Conservation (phyloP, 1,284 basidiomycete species). For the Fistulinella cinereoalba region DNA sequence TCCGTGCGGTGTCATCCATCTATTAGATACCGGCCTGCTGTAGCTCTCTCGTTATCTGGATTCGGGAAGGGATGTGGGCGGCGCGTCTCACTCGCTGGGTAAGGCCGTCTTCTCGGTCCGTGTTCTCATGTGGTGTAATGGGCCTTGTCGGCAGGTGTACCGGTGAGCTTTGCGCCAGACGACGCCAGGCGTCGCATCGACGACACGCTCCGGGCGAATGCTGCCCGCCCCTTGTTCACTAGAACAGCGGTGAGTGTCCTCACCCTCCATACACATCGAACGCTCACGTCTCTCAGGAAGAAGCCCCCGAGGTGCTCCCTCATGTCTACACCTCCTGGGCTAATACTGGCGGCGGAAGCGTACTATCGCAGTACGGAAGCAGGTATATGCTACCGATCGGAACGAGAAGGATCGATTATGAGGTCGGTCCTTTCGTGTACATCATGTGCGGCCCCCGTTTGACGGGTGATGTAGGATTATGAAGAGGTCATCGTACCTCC, state of each 20-base stretch:
- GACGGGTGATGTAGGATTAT: conserved; percentile 62
- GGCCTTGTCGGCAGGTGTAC: conserved; percentile 10
- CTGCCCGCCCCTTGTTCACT: conserved; percentile 66
- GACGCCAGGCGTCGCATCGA: conserved; percentile 67
- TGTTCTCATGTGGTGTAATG: neutral
- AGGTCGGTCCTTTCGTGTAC: conserved; percentile 54
- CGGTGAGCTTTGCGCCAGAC: conserved; percentile 44
- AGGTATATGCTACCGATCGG: conserved; percentile 85
- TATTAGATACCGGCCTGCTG: neutral
- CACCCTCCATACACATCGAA: neutral
- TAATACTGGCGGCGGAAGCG: conserved; percentile 50
- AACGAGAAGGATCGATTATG: conserved; percentile 65
- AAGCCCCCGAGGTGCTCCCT: conserved; percentile 69
- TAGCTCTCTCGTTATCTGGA: conserved; percentile 20
- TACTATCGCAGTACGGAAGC: conserved; percentile 71
- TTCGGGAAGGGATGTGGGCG: neutral
- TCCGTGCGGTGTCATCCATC: neutral
- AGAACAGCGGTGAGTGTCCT: conserved; percentile 49
- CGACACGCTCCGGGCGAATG: conserved; percentile 60
- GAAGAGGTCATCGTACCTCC: conserved; percentile 92
- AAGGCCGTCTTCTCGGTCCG: neutral
- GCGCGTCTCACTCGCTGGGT: conserved; percentile 12
- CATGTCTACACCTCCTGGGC: conserved; percentile 84
- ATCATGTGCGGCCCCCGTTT: no score
- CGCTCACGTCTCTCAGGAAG: conserved; percentile 41